Conservation (phyloP, 140 eudicot species). For the Flaveria floridana region DNA sequence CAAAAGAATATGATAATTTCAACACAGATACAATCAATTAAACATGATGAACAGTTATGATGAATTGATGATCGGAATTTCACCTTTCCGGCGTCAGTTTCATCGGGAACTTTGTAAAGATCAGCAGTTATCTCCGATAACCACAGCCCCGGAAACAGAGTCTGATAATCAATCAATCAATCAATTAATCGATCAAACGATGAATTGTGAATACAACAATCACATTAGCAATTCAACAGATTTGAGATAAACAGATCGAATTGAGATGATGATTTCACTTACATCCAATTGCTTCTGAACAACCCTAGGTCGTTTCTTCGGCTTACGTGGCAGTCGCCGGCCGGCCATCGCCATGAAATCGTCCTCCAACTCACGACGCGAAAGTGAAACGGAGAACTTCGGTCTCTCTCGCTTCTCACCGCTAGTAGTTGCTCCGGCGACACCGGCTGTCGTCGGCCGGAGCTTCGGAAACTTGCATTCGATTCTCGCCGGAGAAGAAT, state of each 20-base stretch:
- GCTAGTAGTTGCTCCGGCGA: conserved; percentile 16
- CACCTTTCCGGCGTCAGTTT: conserved; percentile 52
- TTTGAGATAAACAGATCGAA: conserved; percentile 12
- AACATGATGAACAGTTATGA: background rate
- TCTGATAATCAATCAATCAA: conserved; percentile 36
- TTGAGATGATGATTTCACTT: conserved; percentile 31
- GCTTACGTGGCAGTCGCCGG: conserved; percentile 51
- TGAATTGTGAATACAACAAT: conserved; percentile 29
- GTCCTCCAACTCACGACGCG: conserved; percentile 60
- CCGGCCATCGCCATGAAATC: conserved; percentile 63
- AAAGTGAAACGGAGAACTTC: conserved; percentile 58
- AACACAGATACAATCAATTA: background rate
- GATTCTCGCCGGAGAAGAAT: conserved; percentile 35
- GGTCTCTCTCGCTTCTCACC: conserved; percentile 43
- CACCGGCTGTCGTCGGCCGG: conserved; percentile 18
- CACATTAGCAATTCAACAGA: conserved; percentile 11
- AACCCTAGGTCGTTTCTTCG: conserved; percentile 53
- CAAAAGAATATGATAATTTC: background rate
- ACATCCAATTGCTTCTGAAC: conserved; percentile 73
- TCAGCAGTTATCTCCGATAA: conserved; percentile 69
- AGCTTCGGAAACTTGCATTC: conserved; percentile 30
- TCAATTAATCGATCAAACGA: background rate
- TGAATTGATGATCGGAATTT: background rate
- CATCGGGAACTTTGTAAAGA: conserved; percentile 64
- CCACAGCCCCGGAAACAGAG: conserved; percentile 74